Percentiles rank a stretch among this genome's conserved stretches.
phyloP scores from a whole-genome alignment of 2,329 filamentous ascomycete genomes.

The Rutstroemia sydowiana region DNA sequence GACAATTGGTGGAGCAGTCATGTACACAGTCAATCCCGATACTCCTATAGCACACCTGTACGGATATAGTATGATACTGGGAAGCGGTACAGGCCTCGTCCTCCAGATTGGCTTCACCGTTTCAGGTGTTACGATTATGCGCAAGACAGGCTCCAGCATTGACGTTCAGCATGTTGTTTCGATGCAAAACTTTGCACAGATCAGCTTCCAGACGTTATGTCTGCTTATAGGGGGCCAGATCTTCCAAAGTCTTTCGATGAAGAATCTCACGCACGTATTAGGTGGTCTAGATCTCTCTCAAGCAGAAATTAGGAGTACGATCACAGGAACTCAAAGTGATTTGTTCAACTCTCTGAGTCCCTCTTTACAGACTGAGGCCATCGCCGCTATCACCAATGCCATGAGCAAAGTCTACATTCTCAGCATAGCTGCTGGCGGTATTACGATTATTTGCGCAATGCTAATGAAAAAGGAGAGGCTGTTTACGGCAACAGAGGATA shows the following conservation, averaged over 20 bases:
- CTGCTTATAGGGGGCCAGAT: slow-evolving; percentile 30
- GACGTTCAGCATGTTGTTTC: slow-evolving; percentile 27
- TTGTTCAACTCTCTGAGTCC: slow-evolving; percentile 4
- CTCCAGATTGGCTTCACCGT: slow-evolving; percentile 23
- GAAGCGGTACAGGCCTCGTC: slow-evolving; percentile 30
- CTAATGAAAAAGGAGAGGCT: slow-evolving; percentile 24
- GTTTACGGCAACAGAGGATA: background rate
- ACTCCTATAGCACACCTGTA: slow-evolving; percentile 17
- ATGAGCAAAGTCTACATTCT: slow-evolving; percentile 25
- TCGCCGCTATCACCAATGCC: slow-evolving; percentile 24
- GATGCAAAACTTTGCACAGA: slow-evolving; percentile 30
- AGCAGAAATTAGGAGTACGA: slow-evolving; percentile 19
- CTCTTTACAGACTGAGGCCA: slow-evolving; percentile 14
- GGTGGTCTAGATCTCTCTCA: slow-evolving; percentile 12
- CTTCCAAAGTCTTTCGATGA: slow-evolving; percentile 30
- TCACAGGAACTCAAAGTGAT: slow-evolving; percentile 12
- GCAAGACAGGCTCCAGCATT: slow-evolving; percentile 25
- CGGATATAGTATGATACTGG: slow-evolving; percentile 32
- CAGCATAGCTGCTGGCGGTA: slow-evolving; percentile 24
- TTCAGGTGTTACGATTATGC: slow-evolving; percentile 7
- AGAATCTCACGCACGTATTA: slow-evolving; percentile 22
- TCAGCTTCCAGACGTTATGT: slow-evolving; percentile 27
- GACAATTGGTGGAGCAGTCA: slow-evolving; percentile 19
- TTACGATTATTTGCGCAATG: slow-evolving; percentile 20
- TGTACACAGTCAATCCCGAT: background rate